Evolutionary conservation across 2,329 filamentous ascomycete genomes (phyloP), one percentile per base, ranked within the genome.

Genomic region (Aspergillus pseudotamarii): DNA sequence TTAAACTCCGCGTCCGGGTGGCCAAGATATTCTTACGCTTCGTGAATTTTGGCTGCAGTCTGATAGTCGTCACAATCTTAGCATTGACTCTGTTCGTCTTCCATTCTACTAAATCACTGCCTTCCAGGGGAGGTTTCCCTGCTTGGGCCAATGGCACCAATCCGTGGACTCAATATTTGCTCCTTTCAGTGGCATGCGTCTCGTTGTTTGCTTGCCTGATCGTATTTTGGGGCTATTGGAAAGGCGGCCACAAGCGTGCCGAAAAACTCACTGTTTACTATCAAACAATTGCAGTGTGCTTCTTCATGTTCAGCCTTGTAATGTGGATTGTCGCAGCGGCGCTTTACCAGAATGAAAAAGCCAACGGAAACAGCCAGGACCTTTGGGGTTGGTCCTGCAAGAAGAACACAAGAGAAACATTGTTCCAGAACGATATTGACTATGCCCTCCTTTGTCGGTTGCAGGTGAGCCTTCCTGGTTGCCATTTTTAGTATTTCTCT

Each of bases 371-470:
- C 68, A 91, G 91, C 73, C 88, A 97, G 79, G 95, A 99, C 78
- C 87, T 99, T 79, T 99, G 95, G 95, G 94, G 94, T 64, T 99
- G 95, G 95, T 88, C 93, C n/a, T 99, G 95, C 78, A 90, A 94
- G 62, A 86, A 96, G 73, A 98, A 97, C 78, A 88, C 89, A 68
- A 89, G 94, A 65, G 83, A 89, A 60, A 80, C 93, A 57, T 82
- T 97, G 59, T 98, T 94, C 77, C 76, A 88, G 65, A 84, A 94
- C 61, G 89, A 95, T 72, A 87, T 99, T 71, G 85, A 95, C 80
- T 99, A 98, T 80, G 88, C 88, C 30, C 89, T 99, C 57, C 86
- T 98, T 69, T 99, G 95, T 83, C 91, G 94, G 72, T 88, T 99
- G 73, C 89, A 91, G 83, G 89, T 91, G 82, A 79, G 85, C 71